Base-by-base conservation (phyloP, 768 basidiomycete genomes). In the Tylopilus sp. region DNA sequence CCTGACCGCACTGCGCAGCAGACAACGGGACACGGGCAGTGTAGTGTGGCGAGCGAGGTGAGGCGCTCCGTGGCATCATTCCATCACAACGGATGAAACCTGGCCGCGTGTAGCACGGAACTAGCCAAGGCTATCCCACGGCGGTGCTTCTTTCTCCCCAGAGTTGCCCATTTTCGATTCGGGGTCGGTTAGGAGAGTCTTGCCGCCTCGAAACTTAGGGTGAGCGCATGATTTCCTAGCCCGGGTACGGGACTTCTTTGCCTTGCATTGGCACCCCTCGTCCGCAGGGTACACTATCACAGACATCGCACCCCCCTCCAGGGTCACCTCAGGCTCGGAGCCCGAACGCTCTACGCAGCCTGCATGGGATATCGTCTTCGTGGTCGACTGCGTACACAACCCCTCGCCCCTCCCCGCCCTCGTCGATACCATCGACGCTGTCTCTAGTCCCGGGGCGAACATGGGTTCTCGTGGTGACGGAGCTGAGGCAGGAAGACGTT, bases 21-120 rank as follows among this genome's bases (percentile, higher is more conserved):
- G 87, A 25, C 85, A 80, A 55, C 91, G 91, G 4, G 91, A 93
- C 59, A 93, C 91, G 1, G 89, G 90, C 0, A 90, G 89, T 56
- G 87, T 93, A 3, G 66, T 93, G 3, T 94, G 91, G 91, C 80
- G 79, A 68, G 86, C 88, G 40, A 91, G 89, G 90, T 88, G 50
- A 45, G 22, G 25, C 10, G 15, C 12, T 49, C 48, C 41, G 33
- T n/a, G n/a, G n/a, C n/a, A n/a, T n/a, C n/a, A 20, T 8, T 43
- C 9, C 3, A 3, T 40, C 20, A n/a, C n/a, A n/a, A n/a, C n/a
- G n/a, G n/a, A n/a, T n/a, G n/a, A n/a, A n/a, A n/a, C n/a, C n/a
- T n/a, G n/a, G n/a, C n/a, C n/a, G n/a, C n/a, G n/a, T n/a, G n/a
- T n/a, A n/a, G n/a, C n/a, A n/a, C n/a, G n/a, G n/a, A n/a, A n/a